Base-by-base conservation (phyloP, 305 asterid species). In the Rubia balearica region DNA sequence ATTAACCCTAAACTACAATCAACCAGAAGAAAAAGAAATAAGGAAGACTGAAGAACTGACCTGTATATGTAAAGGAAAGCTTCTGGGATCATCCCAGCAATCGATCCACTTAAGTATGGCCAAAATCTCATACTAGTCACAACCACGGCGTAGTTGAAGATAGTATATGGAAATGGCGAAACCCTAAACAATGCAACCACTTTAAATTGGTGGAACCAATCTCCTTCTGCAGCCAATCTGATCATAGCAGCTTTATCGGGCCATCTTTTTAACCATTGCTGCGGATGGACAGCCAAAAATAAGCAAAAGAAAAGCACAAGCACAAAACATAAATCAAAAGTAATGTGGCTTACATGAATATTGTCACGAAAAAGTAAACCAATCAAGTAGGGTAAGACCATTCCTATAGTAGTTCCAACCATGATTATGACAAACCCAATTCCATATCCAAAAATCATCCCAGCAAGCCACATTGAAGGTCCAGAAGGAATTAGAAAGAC, bases 391-490 rank as follows among this genome's bases (percentile, higher is more conserved):
- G 96, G 95, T 67, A 89, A 73, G 70, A 80, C 45, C 96, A 87
- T 87, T 70, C 96, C 96, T 27, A 88, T 66, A 59, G 90, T 87
- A 71, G 90, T 89, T 73, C 96, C 96, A 76, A 74, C 83, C 90
- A 89, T 85, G 79, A 89, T 89, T 62, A 89, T 89, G 74, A 87
- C 75, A 61, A 87, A 89, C 11, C 96, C 96, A 71, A 87, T 77
- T 71, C 94, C 94, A 38, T 89, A 89, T 64, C 96, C 96, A 67
- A 89, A 89, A 68, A 89, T 83, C 94, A 89, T 87, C 55, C 96
- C 96, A 66, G 96, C 93, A 65, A 89, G 76, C 96, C 96, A 89
- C 96, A 89, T 87, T 17, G 96, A 87, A 78, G 96, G 96, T 64
- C 89, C 91, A 43, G 96, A 89, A 64, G 91, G 96, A 60, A 89